Base-by-base conservation (phyloP, 2,329 filamentous ascomycete species). In the Mycosphaerella sp. region DNA sequence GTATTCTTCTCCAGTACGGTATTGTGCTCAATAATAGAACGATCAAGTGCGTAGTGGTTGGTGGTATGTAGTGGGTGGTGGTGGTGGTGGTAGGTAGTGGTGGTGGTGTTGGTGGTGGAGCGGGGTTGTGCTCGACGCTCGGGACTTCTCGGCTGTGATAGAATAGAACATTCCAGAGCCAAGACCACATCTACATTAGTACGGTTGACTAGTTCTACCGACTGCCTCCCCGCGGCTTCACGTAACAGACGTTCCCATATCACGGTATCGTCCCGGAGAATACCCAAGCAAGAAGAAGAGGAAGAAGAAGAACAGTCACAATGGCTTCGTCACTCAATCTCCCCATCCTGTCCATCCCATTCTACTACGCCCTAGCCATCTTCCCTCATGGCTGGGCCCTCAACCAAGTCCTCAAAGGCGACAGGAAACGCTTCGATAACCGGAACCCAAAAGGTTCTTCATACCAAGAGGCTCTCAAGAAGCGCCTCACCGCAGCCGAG, bases 261-360 rank as follows among this genome's bases (percentile, higher is more conserved):
- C 9, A 21, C 14, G 17, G 21, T 9, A 7, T 21, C 17, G 10
- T 2, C 16, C 16, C 21, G 9, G 9, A 16, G 8, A 39, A 16
- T 35, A n/a, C 8, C n/a, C 14, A 39, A 17, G n/a, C 36, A 9
- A 39, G 17, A 16, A 8, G 44, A 40, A 47, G n/a, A 39, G 14
- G 30, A 21, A 39, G 34, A 12, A 28, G 8, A 21, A 47, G 13
- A 14, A 37, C 12, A 37, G 28, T 16, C 44, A 47, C 27, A 37
- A 59, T 57, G 57, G 47, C 57, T 14, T 53, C 52, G 3, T 45
- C 41, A 27, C 60, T 64, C 47, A 71, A 71, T 52, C 60, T 66
- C 35, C 69, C 72, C n/a, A 60, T 75, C 52, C 59, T 74, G 52
- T 69, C 69, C 39, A 71, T 77, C 39, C 72, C 72, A 1, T 64